phyloP scores from a whole-genome alignment of 306 rosid species.

The Abrus precatorius region DNA sequence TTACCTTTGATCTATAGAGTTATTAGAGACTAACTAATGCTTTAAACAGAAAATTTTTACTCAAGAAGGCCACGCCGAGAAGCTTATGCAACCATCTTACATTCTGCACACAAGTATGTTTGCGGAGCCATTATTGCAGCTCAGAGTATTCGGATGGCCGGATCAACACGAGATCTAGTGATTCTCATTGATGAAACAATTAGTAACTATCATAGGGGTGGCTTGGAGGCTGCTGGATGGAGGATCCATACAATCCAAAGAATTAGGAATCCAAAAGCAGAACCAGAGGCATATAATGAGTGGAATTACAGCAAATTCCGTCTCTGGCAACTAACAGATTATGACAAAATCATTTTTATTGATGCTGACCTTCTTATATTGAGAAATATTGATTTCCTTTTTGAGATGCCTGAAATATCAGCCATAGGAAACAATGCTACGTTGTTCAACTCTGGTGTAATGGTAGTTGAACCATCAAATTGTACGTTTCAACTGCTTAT shows the following conservation, averaged over 20 bases:
- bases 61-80: slow-evolving; percentile 71
- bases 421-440: slow-evolving; percentile 89
- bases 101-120: slow-evolving; percentile 85
- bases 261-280: slow-evolving; percentile 93
- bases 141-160: slow-evolving; percentile 91
- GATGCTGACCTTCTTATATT: slow-evolving; percentile 90
- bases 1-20: slow-evolving; percentile 17
- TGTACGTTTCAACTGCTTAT: slow-evolving; percentile 83
- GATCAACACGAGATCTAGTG: slow-evolving; percentile 88
- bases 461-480: slow-evolving; percentile 88
- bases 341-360: slow-evolving; percentile 88
- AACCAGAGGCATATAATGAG: slow-evolving; percentile 85
- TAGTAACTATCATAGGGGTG: slow-evolving; percentile 74
- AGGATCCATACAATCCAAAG: slow-evolving; percentile 78
- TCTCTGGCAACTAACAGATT: slow-evolving; percentile 89
- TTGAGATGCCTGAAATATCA: slow-evolving; percentile 82
- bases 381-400: slow-evolving; percentile 84
- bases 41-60: slow-evolving; percentile 68
- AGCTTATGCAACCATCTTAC: slow-evolving; percentile 94
- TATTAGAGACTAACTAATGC: slow-evolving; percentile 43
- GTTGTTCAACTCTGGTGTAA: slow-evolving; percentile 86
- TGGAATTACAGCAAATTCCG: slow-evolving; percentile 97
- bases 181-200: slow-evolving; percentile 87
- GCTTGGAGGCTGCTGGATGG: slow-evolving; percentile 91
- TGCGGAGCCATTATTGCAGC: slow-evolving; percentile 92